Percentiles rank a stretch among this genome's conserved stretches.
These are phyloP conservation scores for Diutina neorugosa DNA, from an alignment of 1,139 yeast species.

Conservation along the genomic window DNA sequence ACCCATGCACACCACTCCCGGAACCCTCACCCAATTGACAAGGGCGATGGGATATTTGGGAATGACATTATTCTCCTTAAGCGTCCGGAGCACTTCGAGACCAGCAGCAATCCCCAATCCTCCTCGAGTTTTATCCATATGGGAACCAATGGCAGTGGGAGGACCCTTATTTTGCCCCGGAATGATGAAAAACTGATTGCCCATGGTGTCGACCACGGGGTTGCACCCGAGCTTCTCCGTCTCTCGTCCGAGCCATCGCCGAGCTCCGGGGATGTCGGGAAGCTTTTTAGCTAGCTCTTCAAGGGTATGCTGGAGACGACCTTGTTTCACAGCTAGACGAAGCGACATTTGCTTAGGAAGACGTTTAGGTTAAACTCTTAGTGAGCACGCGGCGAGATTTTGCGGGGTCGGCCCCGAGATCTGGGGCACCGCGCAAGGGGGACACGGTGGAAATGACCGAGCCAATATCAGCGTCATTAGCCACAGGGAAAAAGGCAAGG, in stretches of 20 bases:
- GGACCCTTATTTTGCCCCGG: slow-evolving; percentile 40
- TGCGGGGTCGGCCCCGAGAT: not conserved
- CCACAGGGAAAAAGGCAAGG: no score
- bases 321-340: not conserved
- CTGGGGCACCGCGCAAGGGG: not conserved
- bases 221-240: slow-evolving; percentile 42
- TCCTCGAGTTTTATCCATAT: slow-evolving; percentile 68
- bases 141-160: slow-evolving; percentile 57
- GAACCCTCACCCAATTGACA: slow-evolving; percentile 62
- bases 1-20: slow-evolving; percentile 46
- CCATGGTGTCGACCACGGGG: slow-evolving; percentile 47
- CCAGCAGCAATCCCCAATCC: slow-evolving; percentile 64
- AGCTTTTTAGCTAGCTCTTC: not conserved
- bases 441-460: not conserved
- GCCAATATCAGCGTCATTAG: no score
- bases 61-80: slow-evolving; percentile 42
- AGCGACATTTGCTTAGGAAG: no score
- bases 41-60: slow-evolving; percentile 59
- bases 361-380: no score
- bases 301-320: not conserved
- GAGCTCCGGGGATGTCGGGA: not conserved
- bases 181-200: slow-evolving; percentile 53
- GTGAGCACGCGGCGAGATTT: not conserved
- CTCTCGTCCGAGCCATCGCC: slow-evolving; percentile 44
- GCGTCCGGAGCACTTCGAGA: slow-evolving; percentile 50